Evolutionary conservation across 1,284 basidiomycete species (phyloP).

Genomic region (Retiboletus fuscus): DNA sequence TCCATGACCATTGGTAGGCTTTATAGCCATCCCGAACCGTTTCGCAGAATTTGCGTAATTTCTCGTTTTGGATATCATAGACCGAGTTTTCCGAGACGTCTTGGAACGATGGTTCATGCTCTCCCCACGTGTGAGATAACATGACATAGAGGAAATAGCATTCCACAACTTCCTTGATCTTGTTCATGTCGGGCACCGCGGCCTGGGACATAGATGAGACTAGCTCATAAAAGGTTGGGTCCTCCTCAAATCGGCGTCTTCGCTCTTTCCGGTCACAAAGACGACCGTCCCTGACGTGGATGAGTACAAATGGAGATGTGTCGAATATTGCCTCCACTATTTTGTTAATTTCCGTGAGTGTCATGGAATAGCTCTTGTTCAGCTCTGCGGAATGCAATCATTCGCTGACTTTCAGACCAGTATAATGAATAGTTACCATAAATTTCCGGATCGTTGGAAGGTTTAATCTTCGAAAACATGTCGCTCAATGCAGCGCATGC

Average conservation of each 20-base stretch:
- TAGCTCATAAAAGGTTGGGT: constrained; percentile 21
- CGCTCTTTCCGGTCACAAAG: constrained; percentile 19
- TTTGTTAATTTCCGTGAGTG: neutral
- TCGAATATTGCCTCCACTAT: constrained; percentile 12
- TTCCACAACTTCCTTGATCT: constrained; percentile 20
- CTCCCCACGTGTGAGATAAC: constrained; percentile 41
- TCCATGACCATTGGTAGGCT: constrained; percentile 26
- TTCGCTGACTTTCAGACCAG: neutral
- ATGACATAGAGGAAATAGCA: constrained; percentile 37
- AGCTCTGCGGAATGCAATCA: constrained; percentile 17
- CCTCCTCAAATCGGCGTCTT: constrained; percentile 16
- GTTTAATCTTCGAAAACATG: constrained; percentile 2
- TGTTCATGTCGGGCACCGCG: neutral
- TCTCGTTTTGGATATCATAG: constrained; percentile 24
- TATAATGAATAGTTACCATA: constrained; percentile 13
- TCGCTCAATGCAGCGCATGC: constrained; percentile 5
- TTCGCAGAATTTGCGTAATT: constrained; percentile 30
- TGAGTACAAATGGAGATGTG: constrained; percentile 27
- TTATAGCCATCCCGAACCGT: constrained; percentile 17
- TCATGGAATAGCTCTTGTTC: constrained; percentile 7
- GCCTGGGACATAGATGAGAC: constrained; percentile 20
- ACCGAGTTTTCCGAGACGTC: constrained; percentile 16
- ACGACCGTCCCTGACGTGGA: constrained; percentile 19
- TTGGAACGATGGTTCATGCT: constrained; percentile 24
- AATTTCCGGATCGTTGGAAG: neutral